phyloP scores from a whole-genome alignment of 1,139 yeast genomes.

The Nakaseomyces glabratus region DNA sequence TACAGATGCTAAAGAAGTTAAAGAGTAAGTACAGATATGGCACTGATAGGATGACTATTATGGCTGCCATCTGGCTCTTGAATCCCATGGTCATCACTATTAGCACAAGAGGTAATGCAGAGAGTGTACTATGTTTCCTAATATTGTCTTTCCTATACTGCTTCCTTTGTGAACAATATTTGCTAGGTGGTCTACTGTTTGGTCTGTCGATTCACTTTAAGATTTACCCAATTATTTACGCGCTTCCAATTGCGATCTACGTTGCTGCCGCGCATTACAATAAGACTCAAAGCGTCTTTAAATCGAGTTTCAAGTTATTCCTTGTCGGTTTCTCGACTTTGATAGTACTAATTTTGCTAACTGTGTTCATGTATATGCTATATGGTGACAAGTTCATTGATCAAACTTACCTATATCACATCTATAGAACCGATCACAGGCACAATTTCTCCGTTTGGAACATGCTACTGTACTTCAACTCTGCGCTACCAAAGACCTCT shows the following conservation, averaged over 20 bases:
- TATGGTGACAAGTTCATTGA: slow-evolving; percentile 74
- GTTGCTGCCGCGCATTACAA: slow-evolving; percentile 10
- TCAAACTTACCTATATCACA: slow-evolving; percentile 76
- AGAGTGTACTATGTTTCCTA: slow-evolving; percentile 75
- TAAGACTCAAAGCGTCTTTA: slow-evolving; percentile 5
- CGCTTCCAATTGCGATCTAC: slow-evolving; percentile 38
- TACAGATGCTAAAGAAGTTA: slow-evolving; percentile 35
- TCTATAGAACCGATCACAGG: slow-evolving; percentile 79
- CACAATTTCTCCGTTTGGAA: slow-evolving; percentile 91
- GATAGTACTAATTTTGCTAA: slow-evolving; percentile 39
- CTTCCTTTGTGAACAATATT: slow-evolving; percentile 32
- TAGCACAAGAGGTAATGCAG: slow-evolving; percentile 89
- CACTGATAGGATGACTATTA: slow-evolving; percentile 23
- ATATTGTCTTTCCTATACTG: slow-evolving; percentile 52
- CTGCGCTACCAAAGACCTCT: slow-evolving; percentile 31
- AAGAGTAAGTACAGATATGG: slow-evolving; percentile 24
- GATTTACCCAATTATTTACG: slow-evolving; percentile 82
- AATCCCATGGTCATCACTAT: slow-evolving; percentile 95
- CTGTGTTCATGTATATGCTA: slow-evolving; percentile 49
- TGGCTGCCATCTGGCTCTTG: slow-evolving; percentile 67
- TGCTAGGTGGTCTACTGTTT: slow-evolving; percentile 52
- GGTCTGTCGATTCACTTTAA: slow-evolving; percentile 87
- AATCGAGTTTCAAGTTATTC: slow-evolving; percentile 8
- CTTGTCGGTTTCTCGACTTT: slow-evolving; percentile 24
- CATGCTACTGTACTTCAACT: slow-evolving; percentile 58